Base-by-base conservation (phyloP, 768 basidiomycete species). In the Suillus clintonianus region DNA sequence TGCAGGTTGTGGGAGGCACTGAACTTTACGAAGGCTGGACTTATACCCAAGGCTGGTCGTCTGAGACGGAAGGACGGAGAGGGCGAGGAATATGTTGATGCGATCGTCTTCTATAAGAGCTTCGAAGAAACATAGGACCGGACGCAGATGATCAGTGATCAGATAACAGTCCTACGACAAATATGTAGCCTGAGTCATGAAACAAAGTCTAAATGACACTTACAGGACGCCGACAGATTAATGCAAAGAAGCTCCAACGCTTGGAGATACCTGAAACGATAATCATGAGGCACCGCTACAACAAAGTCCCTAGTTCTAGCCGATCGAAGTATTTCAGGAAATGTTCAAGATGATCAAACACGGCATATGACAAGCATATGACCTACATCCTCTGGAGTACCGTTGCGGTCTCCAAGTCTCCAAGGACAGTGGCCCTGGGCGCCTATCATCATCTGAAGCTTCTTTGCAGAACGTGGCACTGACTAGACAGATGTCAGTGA, bases 11-110 rank as follows among this genome's bases (percentile, higher is more conserved):
- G 95, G 95, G 95, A 97, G 67, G 76, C 79, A 19, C 80, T 96
- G 0, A 87, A 88, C 9, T 97, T 98, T 79, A 82, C 78, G 10
- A 90, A 90, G 68, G 90, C 87, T 3, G 95, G 94, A 0, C 75
- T 84, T 59, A 92, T 94, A 70, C 90, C 90, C 34, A 82, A 83
- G 42, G 91, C 89, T 3, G 96, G 96, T 2, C 81, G 89, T 53
- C 77, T 97, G 53, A 85, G 77, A 65, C 84, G 82, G 8, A 79
- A 79, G 53, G 89, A 92, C 68, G 94, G 90, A 0, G 71, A 78
- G 5, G 89, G 86, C 15, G 95, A 97, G 71, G 94, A 96, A 72
- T 96, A 87, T 68, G 88, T 95, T 9, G 95, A 97, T 72, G 94
- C 95, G 0, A 87, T 88, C 77, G 85, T 97, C 17, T 83, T 92